Base-by-base conservation (phyloP, 1,284 basidiomycete species). In the Fomitopsis pinicola region DNA sequence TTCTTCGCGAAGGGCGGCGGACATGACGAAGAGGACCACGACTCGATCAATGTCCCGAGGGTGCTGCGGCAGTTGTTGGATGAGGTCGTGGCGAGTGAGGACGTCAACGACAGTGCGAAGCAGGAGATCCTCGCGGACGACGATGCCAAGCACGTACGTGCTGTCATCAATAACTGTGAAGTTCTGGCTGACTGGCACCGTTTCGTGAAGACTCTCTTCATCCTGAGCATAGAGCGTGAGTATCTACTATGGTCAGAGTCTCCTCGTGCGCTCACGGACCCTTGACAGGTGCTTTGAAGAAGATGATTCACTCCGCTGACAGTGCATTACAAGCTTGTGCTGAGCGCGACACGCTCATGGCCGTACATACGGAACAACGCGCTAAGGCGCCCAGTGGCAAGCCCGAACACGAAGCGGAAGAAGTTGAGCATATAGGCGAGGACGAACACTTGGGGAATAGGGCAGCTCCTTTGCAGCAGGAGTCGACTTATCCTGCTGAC, bases 161-260 rank as follows among this genome's bases (percentile, higher is more conserved):
- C 55, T 44, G 45, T 17, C 26, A 8, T 30, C 12, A 33, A 33
- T 61, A 40, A 6, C n/a, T 44, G 7, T 17, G 9, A 42, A 61
- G 17, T 5, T 45, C 3, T 26, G 0, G 30, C 30, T 17, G 28
- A n/a, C 59, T 57, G 19, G 54, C 38, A 35, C 1, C 42, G 5
- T n/a, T 42, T 50, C 17, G 52, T 48, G 12, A 59, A 85, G 83
- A 78, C 78, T 0, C 62, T 86, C 42, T 78, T 84, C 67, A 74
- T 80, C 63, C 71, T 86, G 40, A 81, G 79, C 53, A 76, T 86
- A 26, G 84, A 86, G 69, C 77, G 84, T 84, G 60, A 71, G 80
- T 73, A 19, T 1, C 4, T n/a, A 15, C 12, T 52, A 17, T 26
- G 42, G 2, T 48, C 40, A 36, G 22, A n/a, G n/a, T 19, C n/a